A percentile compares a stretch with the other conserved stretches of the same genome.
phyloP scores from a whole-genome alignment of 768 basidiomycete species.

The Suillus lakei region DNA sequence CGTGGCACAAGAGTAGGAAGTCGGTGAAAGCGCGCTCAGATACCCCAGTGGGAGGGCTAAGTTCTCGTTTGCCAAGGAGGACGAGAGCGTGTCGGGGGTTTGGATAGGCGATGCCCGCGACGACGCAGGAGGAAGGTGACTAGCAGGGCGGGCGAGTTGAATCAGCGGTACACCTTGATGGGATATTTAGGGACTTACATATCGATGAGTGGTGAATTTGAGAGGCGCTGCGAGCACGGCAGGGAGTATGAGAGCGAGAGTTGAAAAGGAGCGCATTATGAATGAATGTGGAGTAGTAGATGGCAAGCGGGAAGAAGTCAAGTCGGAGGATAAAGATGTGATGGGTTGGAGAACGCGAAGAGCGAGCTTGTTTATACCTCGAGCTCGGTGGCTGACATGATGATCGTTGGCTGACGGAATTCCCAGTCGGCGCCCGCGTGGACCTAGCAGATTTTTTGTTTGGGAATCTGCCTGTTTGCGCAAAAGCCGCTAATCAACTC shows the following conservation, averaged over 20 bases:
- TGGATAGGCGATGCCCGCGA: constrained; percentile 31
- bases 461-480: too few relatives aligned
- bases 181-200: background rate
- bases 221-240: constrained; percentile 23
- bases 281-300: constrained; percentile 16
- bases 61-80: constrained; percentile 26
- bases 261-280: constrained; percentile 25
- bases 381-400: constrained; percentile 5
- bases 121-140: constrained; percentile 25
- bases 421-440: background rate
- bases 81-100: constrained; percentile 23
- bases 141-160: constrained; percentile 5
- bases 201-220: background rate
- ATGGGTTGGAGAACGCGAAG: background rate
- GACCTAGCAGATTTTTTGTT: too few relatives aligned
- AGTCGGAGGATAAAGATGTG: background rate
- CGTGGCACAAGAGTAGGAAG: constrained; percentile 33
- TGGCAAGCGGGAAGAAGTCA: background rate
- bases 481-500: too few relatives aligned
- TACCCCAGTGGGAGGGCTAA: constrained; percentile 26
- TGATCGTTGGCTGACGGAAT: background rate
- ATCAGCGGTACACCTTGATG: background rate
- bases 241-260: constrained; percentile 23
- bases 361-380: background rate
- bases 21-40: constrained; percentile 27